Evolutionary conservation across 805 yeast genomes (phyloP).

Genomic region (Candida nitratophila): DNA sequence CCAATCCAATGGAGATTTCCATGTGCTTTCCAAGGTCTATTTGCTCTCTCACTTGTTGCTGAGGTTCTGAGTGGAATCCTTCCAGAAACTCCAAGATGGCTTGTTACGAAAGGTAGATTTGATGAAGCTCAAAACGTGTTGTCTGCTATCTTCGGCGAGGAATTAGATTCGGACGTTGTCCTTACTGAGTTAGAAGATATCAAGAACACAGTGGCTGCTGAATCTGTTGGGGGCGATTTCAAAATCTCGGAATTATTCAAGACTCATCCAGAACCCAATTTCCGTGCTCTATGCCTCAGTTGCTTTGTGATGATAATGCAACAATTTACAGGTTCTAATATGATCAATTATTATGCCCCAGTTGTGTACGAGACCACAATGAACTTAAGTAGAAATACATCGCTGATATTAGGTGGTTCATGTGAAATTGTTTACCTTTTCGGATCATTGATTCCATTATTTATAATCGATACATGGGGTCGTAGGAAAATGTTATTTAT

Average conservation of each 20-base stretch:
- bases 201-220: conserved; percentile 26
- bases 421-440: conserved; percentile 54
- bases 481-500: conserved; percentile 41
- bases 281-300: conserved; percentile 55
- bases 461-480: conserved; percentile 47
- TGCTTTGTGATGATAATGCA: conserved; percentile 63
- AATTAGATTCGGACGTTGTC: conserved; percentile 14
- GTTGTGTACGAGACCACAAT: conserved; percentile 46
- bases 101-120: conserved; percentile 43
- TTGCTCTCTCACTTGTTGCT: conserved; percentile 37
- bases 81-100: conserved; percentile 74
- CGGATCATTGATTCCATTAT: conserved; percentile 51
- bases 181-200: conserved; percentile 18
- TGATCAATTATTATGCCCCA: conserved; percentile 60
- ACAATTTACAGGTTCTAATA: conserved; percentile 67
- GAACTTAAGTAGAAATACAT: conserved; percentile 40
- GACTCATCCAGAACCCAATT: conserved; percentile 47
- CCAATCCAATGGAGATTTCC: conserved; percentile 74
- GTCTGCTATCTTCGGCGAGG: conserved; percentile 33
- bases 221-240: conserved; percentile 24
- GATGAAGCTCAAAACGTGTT: conserved; percentile 45
- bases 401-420: conserved; percentile 60
- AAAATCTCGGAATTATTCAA: conserved; percentile 37
- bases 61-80: conserved; percentile 27
- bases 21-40: conserved; percentile 61